Base-by-base conservation (phyloP, 768 basidiomycete species). In the Coprinopsis strossmayeri region DNA sequence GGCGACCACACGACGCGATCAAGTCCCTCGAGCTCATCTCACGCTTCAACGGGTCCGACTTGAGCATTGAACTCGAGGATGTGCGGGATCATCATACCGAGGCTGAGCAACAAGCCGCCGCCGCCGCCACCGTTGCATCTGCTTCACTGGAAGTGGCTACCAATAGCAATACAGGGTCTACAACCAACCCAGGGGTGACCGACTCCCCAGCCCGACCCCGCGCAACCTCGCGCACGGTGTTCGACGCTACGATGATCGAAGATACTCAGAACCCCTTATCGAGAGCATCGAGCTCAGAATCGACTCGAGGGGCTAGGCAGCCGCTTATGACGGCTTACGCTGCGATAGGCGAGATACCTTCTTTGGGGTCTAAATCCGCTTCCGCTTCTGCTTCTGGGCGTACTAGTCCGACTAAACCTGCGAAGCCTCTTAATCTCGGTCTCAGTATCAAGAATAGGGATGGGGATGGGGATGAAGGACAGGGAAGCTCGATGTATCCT, bases 21-120 rank as follows among this genome's bases (percentile, higher is more conserved):
- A 78, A 87, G 55, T 83, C 84, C 0, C 74, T 99, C 0, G 83
- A 85, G 55, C 68, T 88, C 54, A 97, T 99, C 37, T 88, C 89
- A 2, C 75, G 74, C 26, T 91, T 87, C 67, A 98, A 98, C 63
- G 91, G 88, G 2, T 79, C 81, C 13, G 70, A 81, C 45, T 64
- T 93, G 0, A 64, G 71, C 2, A 73, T 93, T 25, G 79, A 77
- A 25, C 63, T 88, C 9, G 77, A 77, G 17, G 92, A 96, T 50
- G 89, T 95, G 13, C 61, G 67, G 49, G 74, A 74, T 51, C 69
- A 74, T 37, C 60, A 59, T 27, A 53, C 35, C n/a, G n/a, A n/a
- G n/a, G n/a, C n/a, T n/a, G n/a, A n/a, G n/a, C n/a, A n/a, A n/a
- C n/a, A n/a, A n/a, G n/a, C n/a, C n/a, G n/a, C n/a, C n/a, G n/a